Percentiles rank a stretch among this genome's conserved stretches.
phyloP scores from a whole-genome alignment of 2,329 filamentous ascomycete genomes.

The Colletotrichum sp. region DNA sequence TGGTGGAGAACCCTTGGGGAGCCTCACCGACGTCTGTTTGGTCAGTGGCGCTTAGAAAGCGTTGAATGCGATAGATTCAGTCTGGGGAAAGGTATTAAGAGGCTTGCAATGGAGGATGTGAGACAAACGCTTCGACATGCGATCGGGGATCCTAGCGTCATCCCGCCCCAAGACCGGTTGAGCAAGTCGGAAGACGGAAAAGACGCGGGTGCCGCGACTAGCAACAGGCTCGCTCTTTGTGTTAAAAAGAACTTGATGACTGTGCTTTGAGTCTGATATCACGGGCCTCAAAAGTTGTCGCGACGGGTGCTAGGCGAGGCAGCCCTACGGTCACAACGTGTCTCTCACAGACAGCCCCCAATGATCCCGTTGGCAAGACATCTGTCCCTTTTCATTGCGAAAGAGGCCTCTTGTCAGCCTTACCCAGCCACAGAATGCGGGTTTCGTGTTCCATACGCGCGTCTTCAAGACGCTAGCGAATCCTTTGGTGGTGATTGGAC shows the following conservation, averaged over 20 bases:
- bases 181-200: not conserved
- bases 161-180: not conserved
- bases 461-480: not conserved
- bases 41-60: not conserved
- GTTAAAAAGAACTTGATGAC: not conserved
- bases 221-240: not conserved
- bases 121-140: not conserved
- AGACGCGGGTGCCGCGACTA: not conserved
- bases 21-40: not conserved
- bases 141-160: not conserved
- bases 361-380: not conserved
- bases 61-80: not conserved
- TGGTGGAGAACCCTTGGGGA: not conserved
- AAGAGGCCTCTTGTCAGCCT: constrained; percentile 19
- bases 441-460: constrained; percentile 9
- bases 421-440: constrained; percentile 10
- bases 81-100: not conserved
- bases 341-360: not conserved
- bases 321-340: not conserved
- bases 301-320: not conserved
- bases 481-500: not conserved
- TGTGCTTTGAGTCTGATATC: not conserved
- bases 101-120: not conserved
- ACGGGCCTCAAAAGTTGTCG: not conserved
- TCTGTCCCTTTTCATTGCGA: not conserved